Evolutionary conservation across 2,329 filamentous ascomycete genomes (phyloP).

Genomic region (Botrytis elliptica): DNA sequence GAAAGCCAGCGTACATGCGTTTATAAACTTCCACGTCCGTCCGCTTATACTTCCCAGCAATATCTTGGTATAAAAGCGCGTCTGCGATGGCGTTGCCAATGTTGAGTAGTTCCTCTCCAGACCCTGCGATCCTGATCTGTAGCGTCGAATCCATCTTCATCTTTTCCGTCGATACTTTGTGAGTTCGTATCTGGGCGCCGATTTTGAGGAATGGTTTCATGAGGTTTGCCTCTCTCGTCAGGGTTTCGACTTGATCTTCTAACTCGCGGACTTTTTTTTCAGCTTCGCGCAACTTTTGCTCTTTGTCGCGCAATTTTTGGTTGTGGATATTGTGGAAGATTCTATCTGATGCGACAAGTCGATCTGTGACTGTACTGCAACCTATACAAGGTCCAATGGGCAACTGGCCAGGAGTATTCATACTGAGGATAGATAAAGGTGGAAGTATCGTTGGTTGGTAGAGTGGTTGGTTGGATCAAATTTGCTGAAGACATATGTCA

Average conservation of each 20-base stretch:
- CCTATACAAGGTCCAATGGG: not conserved
- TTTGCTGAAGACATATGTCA: not conserved
- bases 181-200: not conserved
- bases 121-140: not conserved
- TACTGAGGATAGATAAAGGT: not conserved
- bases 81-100: constrained; percentile 8
- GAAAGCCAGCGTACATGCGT: constrained; percentile 18
- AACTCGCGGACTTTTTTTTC: not conserved
- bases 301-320: constrained; percentile 12
- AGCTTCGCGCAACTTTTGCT: not conserved
- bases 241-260: not conserved
- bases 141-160: not conserved
- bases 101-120: constrained; percentile 7
- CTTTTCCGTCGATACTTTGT: constrained; percentile 12
- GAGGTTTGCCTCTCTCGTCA: constrained; percentile 9
- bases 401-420: not conserved
- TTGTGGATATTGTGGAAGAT: constrained; percentile 12
- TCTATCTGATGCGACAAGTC: not conserved
- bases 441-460: not conserved
- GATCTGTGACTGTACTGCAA: constrained; percentile 8
- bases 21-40: constrained; percentile 14
- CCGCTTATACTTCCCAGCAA: constrained; percentile 12
- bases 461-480: not conserved
- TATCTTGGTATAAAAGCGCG: constrained; percentile 7
- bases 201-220: constrained; percentile 9